Conservation (phyloP, 2,329 filamentous ascomycete genomes). For the Aspergillus quadricinctus region DNA sequence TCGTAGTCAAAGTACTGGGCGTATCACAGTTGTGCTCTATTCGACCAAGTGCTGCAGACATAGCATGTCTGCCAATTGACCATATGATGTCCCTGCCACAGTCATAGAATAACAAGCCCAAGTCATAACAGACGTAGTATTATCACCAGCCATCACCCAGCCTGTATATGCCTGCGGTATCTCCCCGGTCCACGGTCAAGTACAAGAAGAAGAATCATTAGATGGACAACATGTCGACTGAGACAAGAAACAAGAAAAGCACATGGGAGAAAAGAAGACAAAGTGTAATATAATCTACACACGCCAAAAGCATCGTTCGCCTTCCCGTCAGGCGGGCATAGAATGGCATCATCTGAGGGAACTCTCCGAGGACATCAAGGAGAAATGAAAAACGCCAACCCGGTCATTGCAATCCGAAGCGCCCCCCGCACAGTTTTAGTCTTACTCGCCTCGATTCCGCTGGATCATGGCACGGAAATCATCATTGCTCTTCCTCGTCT, state of each 20-base stretch:
- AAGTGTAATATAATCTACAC: background rate
- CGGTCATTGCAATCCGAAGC: conserved; percentile 25
- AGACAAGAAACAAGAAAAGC: background rate
- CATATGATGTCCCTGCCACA: background rate
- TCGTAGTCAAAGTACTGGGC: no score
- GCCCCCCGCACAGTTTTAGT: conserved; percentile 8
- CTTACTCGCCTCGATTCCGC: conserved; percentile 31
- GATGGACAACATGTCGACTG: background rate
- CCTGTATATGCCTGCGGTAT: background rate
- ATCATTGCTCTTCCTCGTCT: conserved; percentile 51
- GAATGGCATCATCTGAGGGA: no score
- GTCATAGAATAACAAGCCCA: background rate
- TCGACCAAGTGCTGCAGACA: background rate
- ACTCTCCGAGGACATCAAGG: no score
- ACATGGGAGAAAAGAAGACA: background rate
- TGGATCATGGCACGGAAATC: conserved; percentile 55
- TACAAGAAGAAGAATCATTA: background rate
- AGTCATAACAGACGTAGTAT: background rate
- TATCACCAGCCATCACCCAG: background rate
- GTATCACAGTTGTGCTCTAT: background rate
- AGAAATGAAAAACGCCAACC: conserved; percentile 21
- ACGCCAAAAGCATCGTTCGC: no score
- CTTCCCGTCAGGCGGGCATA: no score
- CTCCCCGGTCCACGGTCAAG: background rate
- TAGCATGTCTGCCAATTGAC: background rate